Conservation (phyloP, 2,329 filamentous ascomycete genomes). For the Neonectria ditissima region DNA sequence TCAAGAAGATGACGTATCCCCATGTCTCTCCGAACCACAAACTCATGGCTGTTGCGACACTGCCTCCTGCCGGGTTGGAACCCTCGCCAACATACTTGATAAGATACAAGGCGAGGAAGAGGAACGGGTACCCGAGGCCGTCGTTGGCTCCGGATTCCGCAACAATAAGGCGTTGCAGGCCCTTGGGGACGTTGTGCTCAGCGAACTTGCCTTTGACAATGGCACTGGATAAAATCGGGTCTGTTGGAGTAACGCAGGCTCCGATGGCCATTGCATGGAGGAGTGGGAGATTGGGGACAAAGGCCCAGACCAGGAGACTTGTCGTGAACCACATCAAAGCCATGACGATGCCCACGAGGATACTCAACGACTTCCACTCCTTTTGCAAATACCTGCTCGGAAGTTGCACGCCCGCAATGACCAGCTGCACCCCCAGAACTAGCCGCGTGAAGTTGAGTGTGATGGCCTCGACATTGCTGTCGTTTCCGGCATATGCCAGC, state of each 20-base stretch:
- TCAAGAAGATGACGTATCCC: slow-evolving; percentile 84
- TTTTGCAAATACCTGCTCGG: slow-evolving; percentile 82
- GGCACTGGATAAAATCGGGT: slow-evolving; percentile 86
- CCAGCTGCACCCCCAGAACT: slow-evolving; percentile 89
- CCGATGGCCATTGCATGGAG: slow-evolving; percentile 84
- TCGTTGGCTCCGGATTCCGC: slow-evolving; percentile 91
- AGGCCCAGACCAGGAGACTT: slow-evolving; percentile 79
- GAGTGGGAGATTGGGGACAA: slow-evolving; percentile 78
- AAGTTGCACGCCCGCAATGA: slow-evolving; percentile 88
- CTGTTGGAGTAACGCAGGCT: slow-evolving; percentile 89
- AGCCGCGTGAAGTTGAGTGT: slow-evolving; percentile 88
- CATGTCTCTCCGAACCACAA: slow-evolving; percentile 89
- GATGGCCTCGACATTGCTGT: slow-evolving; percentile 73
- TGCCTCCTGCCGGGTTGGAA: slow-evolving; percentile 63
- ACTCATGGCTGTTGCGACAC: slow-evolving; percentile 74
- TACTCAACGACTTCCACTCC: slow-evolving; percentile 80
- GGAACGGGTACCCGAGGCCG: slow-evolving; percentile 87
- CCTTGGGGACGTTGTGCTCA: slow-evolving; percentile 88
- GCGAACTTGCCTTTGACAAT: slow-evolving; percentile 96
- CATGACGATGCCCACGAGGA: slow-evolving; percentile 88
- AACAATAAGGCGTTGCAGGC: slow-evolving; percentile 82
- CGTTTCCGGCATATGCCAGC: slow-evolving; percentile 74
- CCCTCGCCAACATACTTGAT: slow-evolving; percentile 78
- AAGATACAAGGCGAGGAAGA: slow-evolving; percentile 86
- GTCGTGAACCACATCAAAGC: slow-evolving; percentile 86